Evolutionary conservation across 2,329 filamentous ascomycete genomes (phyloP).

Genomic region (Microcyclospora pomicola): DNA sequence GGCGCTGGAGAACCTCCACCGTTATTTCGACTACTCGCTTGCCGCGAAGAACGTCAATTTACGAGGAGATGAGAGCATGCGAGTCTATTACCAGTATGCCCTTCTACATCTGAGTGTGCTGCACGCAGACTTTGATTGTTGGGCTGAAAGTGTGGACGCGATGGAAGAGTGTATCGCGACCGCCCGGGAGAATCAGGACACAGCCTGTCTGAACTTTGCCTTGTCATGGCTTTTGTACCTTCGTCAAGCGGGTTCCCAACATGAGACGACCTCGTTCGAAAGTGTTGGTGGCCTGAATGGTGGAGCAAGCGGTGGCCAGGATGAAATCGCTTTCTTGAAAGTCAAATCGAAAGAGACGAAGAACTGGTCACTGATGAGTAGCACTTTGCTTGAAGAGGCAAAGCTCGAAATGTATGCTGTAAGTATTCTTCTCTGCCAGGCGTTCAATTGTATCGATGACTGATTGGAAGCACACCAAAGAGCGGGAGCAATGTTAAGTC

Average conservation of each 20-base stretch:
- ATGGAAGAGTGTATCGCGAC: slow-evolving; percentile 93
- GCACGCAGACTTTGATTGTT: slow-evolving; percentile 88
- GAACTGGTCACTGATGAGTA: slow-evolving; percentile 74
- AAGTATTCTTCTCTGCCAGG: slow-evolving; percentile 32
- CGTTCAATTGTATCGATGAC: not conserved
- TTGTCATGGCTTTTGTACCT: slow-evolving; percentile 95
- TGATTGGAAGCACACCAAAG: slow-evolving; percentile 2
- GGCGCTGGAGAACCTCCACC: slow-evolving; percentile 79
- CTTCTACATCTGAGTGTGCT: slow-evolving; percentile 84
- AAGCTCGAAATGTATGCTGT: slow-evolving; percentile 65
- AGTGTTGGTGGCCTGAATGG: slow-evolving; percentile 15
- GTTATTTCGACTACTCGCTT: slow-evolving; percentile 85
- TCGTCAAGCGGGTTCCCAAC: slow-evolving; percentile 63
- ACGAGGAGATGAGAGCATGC: slow-evolving; percentile 10
- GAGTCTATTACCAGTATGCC: slow-evolving; percentile 79
- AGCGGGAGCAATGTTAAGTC: slow-evolving; percentile 33
- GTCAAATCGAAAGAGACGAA: slow-evolving; percentile 73
- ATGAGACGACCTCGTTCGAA: slow-evolving; percentile 8
- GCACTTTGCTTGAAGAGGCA: slow-evolving; percentile 71
- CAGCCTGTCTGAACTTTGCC: slow-evolving; percentile 84
- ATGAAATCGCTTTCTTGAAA: slow-evolving; percentile 71
- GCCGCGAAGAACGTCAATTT: slow-evolving; percentile 7
- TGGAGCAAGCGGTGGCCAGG: slow-evolving; percentile 42
- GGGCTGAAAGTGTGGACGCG: slow-evolving; percentile 75
- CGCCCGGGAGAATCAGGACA: slow-evolving; percentile 83